Percentiles rank a stretch among this genome's conserved stretches.
phyloP scores from a whole-genome alignment of 1,284 basidiomycete species.

The Apiotrichum gamsii region DNA sequence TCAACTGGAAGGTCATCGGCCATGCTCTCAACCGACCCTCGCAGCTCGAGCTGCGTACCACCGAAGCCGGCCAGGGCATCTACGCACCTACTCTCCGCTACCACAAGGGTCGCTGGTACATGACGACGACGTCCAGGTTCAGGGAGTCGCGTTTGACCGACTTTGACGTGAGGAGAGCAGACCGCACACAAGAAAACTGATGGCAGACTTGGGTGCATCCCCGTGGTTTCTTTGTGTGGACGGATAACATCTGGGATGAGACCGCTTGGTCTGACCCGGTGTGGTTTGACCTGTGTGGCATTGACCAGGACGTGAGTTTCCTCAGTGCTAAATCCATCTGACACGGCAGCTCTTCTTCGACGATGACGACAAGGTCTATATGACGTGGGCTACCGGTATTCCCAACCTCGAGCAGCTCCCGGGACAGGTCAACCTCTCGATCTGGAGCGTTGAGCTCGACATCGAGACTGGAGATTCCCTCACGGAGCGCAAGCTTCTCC shows the following conservation, averaged over 20 bases:
- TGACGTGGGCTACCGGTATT: background rate
- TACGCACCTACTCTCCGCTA: constrained; percentile 27
- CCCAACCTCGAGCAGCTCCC: too few relatives aligned
- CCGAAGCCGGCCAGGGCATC: constrained; percentile 20
- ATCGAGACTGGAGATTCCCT: constrained; percentile 3
- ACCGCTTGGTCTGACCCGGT: constrained; percentile 22
- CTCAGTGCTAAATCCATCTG: background rate
- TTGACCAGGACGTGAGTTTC: constrained; percentile 25
- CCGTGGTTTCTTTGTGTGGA: constrained; percentile 26
- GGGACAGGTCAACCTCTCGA: background rate
- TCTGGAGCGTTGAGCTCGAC: constrained; percentile 9
- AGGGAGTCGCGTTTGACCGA: background rate
- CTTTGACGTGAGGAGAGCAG: background rate
- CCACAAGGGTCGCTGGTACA: constrained; percentile 24
- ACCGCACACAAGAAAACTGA: too few relatives aligned
- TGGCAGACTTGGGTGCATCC: constrained; percentile 1
- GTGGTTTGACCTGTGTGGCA: constrained; percentile 20
- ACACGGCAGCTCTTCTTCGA: constrained; percentile 21
- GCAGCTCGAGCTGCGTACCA: constrained; percentile 24
- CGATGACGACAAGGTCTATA: constrained; percentile 18
- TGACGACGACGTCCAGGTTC: constrained; percentile 11
- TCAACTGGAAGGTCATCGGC: constrained; percentile 28
- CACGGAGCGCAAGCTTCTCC: background rate
- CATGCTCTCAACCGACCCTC: constrained; percentile 23
- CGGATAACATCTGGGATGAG: constrained; percentile 26